Conservation (phyloP, 441 rosid genomes). For the Theobroma grandiflorum region DNA sequence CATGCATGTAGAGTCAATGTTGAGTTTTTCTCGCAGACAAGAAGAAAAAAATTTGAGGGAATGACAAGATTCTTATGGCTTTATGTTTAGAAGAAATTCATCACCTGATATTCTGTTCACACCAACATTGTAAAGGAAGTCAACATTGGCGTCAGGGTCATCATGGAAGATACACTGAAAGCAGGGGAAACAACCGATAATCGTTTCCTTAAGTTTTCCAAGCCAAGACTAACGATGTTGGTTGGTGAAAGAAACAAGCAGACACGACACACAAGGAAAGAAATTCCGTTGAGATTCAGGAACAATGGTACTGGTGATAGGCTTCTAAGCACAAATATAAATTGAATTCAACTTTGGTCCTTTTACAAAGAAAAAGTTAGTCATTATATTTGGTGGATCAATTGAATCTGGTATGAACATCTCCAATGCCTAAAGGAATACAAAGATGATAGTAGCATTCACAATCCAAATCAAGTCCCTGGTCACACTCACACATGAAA, state of each 20-base stretch:
- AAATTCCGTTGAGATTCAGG: background rate
- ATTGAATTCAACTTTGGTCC: background rate
- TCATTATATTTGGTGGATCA: background rate
- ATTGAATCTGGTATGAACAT: background rate
- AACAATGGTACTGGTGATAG: background rate
- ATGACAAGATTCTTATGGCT: background rate
- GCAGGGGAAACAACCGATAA: background rate
- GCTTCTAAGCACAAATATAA: background rate
- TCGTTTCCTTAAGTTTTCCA: background rate
- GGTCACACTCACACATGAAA: background rate
- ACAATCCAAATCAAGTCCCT: background rate
- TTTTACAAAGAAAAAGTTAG: background rate
- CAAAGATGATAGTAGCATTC: too few relatives aligned
- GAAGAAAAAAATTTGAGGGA: background rate
- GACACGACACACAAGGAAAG: background rate
- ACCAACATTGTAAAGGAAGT: background rate
- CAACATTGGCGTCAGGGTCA: background rate
- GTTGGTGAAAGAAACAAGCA: background rate
- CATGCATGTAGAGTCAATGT: background rate
- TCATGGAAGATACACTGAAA: background rate
- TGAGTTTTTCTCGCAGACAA: background rate
- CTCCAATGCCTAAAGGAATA: background rate
- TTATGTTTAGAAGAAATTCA: background rate
- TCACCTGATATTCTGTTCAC: background rate
- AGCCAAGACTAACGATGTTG: background rate